A percentile compares a stretch with the other conserved stretches of the same genome.
Conservation (phyloP, 2,329 filamentous ascomycete genomes). For the Fulvia fulva region DNA sequence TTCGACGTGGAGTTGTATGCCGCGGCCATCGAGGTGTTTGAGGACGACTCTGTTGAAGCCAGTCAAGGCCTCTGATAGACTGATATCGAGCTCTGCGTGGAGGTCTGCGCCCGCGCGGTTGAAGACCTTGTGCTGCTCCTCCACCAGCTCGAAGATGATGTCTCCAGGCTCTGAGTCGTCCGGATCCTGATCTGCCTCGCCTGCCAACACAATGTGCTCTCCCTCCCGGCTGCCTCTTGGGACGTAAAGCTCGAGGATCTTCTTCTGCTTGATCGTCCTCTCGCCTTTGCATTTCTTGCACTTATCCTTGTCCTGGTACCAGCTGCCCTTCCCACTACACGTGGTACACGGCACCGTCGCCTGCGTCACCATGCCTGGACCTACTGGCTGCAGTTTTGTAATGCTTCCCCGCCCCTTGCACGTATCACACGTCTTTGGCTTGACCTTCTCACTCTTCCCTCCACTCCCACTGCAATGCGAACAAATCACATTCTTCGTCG, state of each 20-base stretch:
- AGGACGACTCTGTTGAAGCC: slow-evolving; percentile 89
- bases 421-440: slow-evolving; percentile 73
- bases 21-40: slow-evolving; percentile 88
- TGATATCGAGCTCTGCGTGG: slow-evolving; percentile 74
- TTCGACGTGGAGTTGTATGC: slow-evolving; percentile 75
- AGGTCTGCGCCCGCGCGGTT: slow-evolving; percentile 80
- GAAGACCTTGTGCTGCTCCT: slow-evolving; percentile 78
- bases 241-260: slow-evolving; percentile 94
- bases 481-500: slow-evolving; percentile 91
- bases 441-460: slow-evolving; percentile 80
- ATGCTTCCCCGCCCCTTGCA: slow-evolving; percentile 76
- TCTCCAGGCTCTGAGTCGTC: slow-evolving; percentile 87
- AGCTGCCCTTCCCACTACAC: slow-evolving; percentile 78
- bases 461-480: slow-evolving; percentile 81
- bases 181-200: slow-evolving; percentile 89
- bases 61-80: slow-evolving; percentile 75
- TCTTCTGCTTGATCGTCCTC: slow-evolving; percentile 80
- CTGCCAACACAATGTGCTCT: slow-evolving; percentile 83
- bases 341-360: slow-evolving; percentile 75
- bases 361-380: slow-evolving; percentile 79
- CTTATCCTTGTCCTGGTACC: slow-evolving; percentile 93
- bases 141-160: slow-evolving; percentile 82
- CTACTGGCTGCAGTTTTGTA: slow-evolving; percentile 75
- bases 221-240: slow-evolving; percentile 75
- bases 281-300: slow-evolving; percentile 99